Conservation (phyloP, 805 yeast species). For the Yarrowia osloensis region DNA sequence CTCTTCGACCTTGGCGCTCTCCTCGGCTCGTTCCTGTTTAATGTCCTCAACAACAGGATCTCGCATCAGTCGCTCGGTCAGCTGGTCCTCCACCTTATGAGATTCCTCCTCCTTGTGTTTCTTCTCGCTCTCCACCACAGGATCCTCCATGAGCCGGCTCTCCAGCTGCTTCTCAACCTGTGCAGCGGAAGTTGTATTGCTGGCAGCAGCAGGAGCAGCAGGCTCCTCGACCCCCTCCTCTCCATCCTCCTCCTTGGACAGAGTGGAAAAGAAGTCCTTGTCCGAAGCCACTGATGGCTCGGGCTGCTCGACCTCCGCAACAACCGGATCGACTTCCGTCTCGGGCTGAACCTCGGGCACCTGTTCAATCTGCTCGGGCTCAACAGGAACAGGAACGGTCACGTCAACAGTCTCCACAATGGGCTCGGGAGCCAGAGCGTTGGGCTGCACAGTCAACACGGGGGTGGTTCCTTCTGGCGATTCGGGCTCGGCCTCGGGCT, state of each 20-base stretch:
- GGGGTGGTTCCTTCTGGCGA: constrained; percentile 24
- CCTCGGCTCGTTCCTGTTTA: not conserved
- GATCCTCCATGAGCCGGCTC: constrained; percentile 3
- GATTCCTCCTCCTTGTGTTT: not conserved
- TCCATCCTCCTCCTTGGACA: constrained; percentile 24
- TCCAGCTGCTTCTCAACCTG: not conserved
- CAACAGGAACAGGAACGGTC: constrained; percentile 20
- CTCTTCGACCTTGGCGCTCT: not conserved
- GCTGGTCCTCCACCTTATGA: not conserved
- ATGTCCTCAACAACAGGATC: constrained; percentile 19
- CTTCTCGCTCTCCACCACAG: constrained; percentile 9
- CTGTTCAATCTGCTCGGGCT: constrained; percentile 24
- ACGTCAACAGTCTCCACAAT: not conserved
- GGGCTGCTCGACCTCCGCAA: constrained; percentile 3
- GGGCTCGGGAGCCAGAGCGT: constrained; percentile 16
- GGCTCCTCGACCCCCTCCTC: not conserved
- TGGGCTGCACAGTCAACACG: constrained; percentile 9
- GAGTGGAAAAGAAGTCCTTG: constrained; percentile 24
- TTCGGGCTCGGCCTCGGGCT: not conserved
- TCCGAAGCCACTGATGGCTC: constrained; percentile 1
- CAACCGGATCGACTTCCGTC: not conserved
- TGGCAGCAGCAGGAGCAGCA: not conserved
- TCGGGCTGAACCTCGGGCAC: not conserved
- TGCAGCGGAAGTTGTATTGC: not conserved
- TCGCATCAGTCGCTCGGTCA: not conserved